phyloP scores from a whole-genome alignment of 176 grass and related monocot species.

The Musa schizocarpa region DNA sequence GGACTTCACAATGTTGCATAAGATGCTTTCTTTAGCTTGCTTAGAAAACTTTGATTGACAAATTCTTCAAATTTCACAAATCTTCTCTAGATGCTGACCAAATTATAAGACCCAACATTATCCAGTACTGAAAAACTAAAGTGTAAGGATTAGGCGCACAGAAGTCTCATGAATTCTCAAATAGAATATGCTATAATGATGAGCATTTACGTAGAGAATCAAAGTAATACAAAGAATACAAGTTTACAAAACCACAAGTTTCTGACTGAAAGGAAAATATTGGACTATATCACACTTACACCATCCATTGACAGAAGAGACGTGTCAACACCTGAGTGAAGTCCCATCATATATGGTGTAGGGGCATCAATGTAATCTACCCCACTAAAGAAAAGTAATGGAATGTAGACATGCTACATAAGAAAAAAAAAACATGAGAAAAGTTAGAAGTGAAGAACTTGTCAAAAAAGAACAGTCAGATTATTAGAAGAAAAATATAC shows the following conservation, averaged over 20 bases:
- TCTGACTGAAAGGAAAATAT: conserved; percentile 11
- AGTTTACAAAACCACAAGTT: neutral
- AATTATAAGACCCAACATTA: too few species aligned
- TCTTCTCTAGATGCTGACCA: too few species aligned
- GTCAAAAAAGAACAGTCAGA: neutral
- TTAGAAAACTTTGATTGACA: too few species aligned
- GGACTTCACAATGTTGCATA: too few species aligned
- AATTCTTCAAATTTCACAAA: too few species aligned
- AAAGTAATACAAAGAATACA: neutral
- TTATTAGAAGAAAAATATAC: neutral
- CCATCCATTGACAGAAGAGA: conserved; percentile 89
- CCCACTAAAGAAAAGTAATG: conserved; percentile 98
- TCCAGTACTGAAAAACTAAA: too few species aligned
- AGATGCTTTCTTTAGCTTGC: too few species aligned
- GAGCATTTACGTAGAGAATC: neutral
- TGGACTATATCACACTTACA: conserved; percentile 52
- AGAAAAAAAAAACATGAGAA: conserved; percentile 22
- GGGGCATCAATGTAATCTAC: conserved; percentile 99
- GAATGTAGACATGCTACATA: conserved; percentile 96
- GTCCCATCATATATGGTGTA: conserved; percentile 99
- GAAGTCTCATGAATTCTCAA: too few species aligned
- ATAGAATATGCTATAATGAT: neutral
- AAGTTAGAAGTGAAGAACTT: neutral
- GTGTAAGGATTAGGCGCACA: too few species aligned
- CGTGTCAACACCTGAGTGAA: conserved; percentile 97